Conservation (phyloP, 2,329 filamentous ascomycete genomes). For the Mycosphaerelloides madeirae region DNA sequence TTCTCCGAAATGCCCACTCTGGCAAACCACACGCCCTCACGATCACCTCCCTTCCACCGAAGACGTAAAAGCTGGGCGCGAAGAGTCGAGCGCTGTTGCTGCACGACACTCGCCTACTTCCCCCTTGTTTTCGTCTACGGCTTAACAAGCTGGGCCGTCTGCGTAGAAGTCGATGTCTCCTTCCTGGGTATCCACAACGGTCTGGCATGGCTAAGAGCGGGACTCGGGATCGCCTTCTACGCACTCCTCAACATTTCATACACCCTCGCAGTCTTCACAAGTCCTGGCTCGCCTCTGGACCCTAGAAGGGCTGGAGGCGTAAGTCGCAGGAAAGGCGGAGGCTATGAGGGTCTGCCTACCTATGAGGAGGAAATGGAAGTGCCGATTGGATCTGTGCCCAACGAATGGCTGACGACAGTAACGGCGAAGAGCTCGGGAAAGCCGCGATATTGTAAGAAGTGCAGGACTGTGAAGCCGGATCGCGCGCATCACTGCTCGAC, state of each 20-base stretch:
- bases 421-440: constrained; percentile 85
- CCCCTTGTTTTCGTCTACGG: constrained; percentile 24
- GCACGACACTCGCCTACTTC: constrained; percentile 44
- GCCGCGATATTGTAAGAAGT: constrained; percentile 93
- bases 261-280: constrained; percentile 86
- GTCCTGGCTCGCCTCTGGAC: constrained; percentile 65
- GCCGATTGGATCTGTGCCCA: constrained; percentile 11
- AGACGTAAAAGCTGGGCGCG: constrained; percentile 53
- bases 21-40: constrained; percentile 14
- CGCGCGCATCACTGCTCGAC: constrained; percentile 95
- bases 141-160: constrained; percentile 89
- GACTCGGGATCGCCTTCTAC: constrained; percentile 67
- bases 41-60: constrained; percentile 30
- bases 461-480: constrained; percentile 88
- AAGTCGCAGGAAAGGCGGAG: constrained; percentile 32
- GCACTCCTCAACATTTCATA: constrained; percentile 81
- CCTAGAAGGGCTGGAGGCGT: constrained; percentile 24
- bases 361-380: constrained; percentile 50
- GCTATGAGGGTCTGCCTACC: constrained; percentile 80
- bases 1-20: constrained; percentile 27
- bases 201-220: constrained; percentile 35
- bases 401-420: constrained; percentile 57
- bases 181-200: constrained; percentile 32
- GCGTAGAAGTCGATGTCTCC: constrained; percentile 64
- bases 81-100: constrained; percentile 78